A percentile compares a stretch with the other conserved stretches of the same genome.
Evolutionary conservation across 495 filamentous ascomycete genomes (phyloP).

Genomic region (Talaromyces adpressus): DNA sequence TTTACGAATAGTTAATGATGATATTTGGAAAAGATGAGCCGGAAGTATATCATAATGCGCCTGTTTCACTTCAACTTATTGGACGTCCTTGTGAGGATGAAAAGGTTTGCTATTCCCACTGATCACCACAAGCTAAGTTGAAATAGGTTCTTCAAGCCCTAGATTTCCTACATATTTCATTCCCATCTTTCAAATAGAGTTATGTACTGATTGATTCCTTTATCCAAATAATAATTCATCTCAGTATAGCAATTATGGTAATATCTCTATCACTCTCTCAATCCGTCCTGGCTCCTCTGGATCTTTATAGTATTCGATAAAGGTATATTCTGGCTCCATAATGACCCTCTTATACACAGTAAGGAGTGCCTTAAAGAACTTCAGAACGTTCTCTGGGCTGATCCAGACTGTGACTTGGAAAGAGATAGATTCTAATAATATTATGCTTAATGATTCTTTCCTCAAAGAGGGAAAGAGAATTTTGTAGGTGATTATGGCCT

Average conservation of each 20-base stretch:
- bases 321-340: slow-evolving; percentile 38
- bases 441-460: not conserved
- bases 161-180: not conserved
- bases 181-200: not conserved
- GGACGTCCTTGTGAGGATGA: no score
- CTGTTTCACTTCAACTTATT: no score
- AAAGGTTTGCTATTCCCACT: no score
- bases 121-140: no score
- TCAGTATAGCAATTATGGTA: not conserved
- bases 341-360: slow-evolving; percentile 32
- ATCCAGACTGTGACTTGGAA: slow-evolving; percentile 37
- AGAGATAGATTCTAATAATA: not conserved
- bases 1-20: no score
- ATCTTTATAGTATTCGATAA: slow-evolving; percentile 40
- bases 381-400: slow-evolving; percentile 29
- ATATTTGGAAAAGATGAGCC: no score
- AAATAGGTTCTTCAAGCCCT: no score
- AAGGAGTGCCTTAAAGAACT: slow-evolving; percentile 35
- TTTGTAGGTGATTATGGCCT: not conserved
- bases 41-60: no score
- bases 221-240: not conserved
- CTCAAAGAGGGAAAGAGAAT: not conserved
- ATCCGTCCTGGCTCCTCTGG: slow-evolving; percentile 33
- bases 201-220: not conserved
- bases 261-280: slow-evolving; percentile 1